Evolutionary conservation across 2,329 filamentous ascomycete species (phyloP), one percentile per base, ranked within the genome.

Genomic region (Sporothrix mexicana): DNA sequence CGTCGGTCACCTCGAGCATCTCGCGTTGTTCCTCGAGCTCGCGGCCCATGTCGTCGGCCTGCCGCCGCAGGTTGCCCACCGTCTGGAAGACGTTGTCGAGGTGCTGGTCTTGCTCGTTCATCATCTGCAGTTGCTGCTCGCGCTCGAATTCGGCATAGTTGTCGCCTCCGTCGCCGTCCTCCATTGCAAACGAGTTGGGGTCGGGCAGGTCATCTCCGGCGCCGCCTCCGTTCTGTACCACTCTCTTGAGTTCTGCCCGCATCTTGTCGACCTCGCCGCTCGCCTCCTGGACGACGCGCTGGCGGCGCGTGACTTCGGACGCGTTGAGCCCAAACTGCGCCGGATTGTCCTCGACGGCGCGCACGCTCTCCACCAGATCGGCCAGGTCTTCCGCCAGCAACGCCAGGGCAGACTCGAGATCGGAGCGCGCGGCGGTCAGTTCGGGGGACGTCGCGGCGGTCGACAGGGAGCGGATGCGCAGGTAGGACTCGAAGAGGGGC

Each of bases 1-100:
- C 88, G 82, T 98, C 95, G 55, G 97, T 92, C 70, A 93, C 91
- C 75, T 96, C 91, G 73, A 99, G 86, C 88, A 98, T 92, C 81
- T 94, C 93, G 25, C 88, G 88, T 85, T 99, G 96, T 84, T 99
- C 96, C 82, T 98, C 97, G 62, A 99, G 85, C 84, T 99, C 96
- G 73, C 95, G 87, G 1, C 96, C 95, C 95, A 99, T 99, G 77
- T 94, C 93, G 82, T 97, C 91, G 1, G 96, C 97, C 85, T 98
- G 96, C 79, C 92, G 87, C 72, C 95, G 87, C 79, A 99, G 83
- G 80, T 94, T 98, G 2, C 95, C 95, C 30, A 99, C 96, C 0
- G 95, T 98, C 76, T 91, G 89, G 80, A 97, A 97, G 64, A 99
- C 95, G 17, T 93, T 93, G 80, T 98, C 95, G 1, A 99, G 87